Evolutionary conservation across 2,329 filamentous ascomycete genomes (phyloP).

Genomic region (Penicillium occitanis): DNA sequence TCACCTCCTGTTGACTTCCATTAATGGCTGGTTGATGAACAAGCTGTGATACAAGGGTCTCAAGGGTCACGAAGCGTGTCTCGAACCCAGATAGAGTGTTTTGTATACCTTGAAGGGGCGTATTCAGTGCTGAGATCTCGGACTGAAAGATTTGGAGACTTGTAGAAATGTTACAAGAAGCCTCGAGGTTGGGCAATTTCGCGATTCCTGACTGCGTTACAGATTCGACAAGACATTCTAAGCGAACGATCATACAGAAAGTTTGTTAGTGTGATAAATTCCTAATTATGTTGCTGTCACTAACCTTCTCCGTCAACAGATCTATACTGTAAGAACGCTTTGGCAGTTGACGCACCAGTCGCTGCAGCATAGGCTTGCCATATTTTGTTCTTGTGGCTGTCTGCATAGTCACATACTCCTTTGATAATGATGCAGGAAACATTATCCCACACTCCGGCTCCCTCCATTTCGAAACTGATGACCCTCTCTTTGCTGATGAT

Average conservation of each 20-base stretch:
- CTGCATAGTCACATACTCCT: slow-evolving; percentile 6
- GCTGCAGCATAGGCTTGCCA: slow-evolving; percentile 1
- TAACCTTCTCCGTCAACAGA: background rate
- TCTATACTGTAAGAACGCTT: slow-evolving; percentile 5
- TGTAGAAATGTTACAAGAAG: background rate
- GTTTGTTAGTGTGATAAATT: background rate
- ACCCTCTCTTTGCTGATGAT: slow-evolving; percentile 5
- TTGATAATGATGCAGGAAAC: slow-evolving; percentile 3
- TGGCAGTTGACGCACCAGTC: background rate
- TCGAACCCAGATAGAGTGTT: background rate
- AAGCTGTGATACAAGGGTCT: background rate
- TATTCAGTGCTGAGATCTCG: background rate
- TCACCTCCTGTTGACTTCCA: background rate
- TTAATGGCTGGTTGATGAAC: background rate
- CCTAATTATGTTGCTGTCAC: background rate
- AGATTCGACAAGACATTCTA: background rate
- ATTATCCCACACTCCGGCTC: slow-evolving; percentile 28
- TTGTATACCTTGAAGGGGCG: background rate
- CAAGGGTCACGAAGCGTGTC: background rate
- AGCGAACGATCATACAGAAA: background rate
- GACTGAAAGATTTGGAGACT: background rate
- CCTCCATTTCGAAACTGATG: slow-evolving; percentile 33
- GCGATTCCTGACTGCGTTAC: background rate
- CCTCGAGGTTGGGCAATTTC: background rate
- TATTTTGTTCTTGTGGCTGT: slow-evolving; percentile 6